Evolutionary conservation across 176 grass and related monocot genomes (phyloP).

Genomic region (Aechmea fasciata): DNA sequence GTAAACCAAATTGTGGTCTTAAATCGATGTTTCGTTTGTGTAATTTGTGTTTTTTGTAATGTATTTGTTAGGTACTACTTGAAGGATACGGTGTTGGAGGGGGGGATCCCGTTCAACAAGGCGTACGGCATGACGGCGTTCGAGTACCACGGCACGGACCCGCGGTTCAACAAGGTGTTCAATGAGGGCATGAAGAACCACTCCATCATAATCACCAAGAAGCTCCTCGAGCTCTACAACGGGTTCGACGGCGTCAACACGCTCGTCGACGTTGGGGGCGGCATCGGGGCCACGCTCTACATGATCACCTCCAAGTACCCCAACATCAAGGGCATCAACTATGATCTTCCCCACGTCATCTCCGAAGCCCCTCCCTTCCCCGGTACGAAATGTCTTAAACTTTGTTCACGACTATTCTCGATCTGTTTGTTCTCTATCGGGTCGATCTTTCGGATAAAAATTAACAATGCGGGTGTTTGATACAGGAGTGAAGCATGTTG

Average conservation of each 20-base stretch:
- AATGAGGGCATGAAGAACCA: conserved; percentile 98
- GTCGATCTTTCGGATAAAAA: too few relatives aligned
- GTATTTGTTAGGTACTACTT: conserved; percentile 54
- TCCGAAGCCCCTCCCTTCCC: conserved; percentile 80
- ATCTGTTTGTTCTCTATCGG: too few relatives aligned
- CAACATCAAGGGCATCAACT: conserved; percentile 54
- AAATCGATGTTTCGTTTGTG: not conserved
- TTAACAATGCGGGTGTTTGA: not conserved
- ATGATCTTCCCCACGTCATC: conserved; percentile 94
- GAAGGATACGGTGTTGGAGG: conserved; percentile 70
- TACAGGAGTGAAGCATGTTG: conserved; percentile 54
- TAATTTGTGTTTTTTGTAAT: not conserved
- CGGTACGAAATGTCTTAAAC: conserved; percentile 2
- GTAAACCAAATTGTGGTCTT: too few relatives aligned
- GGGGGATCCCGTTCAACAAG: conserved; percentile 98
- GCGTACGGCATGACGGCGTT: conserved; percentile 89
- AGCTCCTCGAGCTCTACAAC: conserved; percentile 64
- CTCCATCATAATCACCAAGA: conserved; percentile 74
- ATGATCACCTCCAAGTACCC: conserved; percentile 48
- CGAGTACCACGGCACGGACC: conserved; percentile 78
- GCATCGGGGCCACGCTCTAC: conserved; percentile 64
- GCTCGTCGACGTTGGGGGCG: conserved; percentile 86
- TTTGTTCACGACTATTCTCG: not conserved
- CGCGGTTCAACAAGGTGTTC: conserved; percentile 91
- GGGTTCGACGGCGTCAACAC: conserved; percentile 53